Conservation (phyloP, 1,284 basidiomycete genomes). For the Pisolithus thermaeus region DNA sequence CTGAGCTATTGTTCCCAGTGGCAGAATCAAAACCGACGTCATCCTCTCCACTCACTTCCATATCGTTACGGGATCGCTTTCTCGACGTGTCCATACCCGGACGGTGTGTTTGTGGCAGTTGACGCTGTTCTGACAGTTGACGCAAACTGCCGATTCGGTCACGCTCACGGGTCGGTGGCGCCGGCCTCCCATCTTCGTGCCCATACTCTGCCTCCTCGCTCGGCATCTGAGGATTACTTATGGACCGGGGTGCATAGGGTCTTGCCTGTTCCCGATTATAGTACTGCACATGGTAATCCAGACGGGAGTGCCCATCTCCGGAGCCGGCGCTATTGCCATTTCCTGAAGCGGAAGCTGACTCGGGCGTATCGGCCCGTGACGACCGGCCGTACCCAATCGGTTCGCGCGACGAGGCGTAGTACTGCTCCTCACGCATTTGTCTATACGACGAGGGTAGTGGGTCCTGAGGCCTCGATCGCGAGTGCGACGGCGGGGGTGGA, state of each 20-base stretch:
- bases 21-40: conserved; percentile 36
- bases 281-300: conserved; percentile 37
- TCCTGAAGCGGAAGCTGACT: conserved; percentile 39
- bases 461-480: conserved; percentile 32
- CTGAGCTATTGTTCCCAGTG: conserved; percentile 24
- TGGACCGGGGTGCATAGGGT: conserved; percentile 41
- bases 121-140: conserved; percentile 26
- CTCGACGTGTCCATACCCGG: conserved; percentile 33
- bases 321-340: conserved; percentile 25
- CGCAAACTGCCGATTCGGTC: conserved; percentile 27
- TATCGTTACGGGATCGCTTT: conserved; percentile 54
- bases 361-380: conserved; percentile 52
- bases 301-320: conserved; percentile 40
- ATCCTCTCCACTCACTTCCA: conserved; percentile 50
- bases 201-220: conserved; percentile 44
- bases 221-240: conserved; percentile 27
- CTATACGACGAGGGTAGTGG: conserved; percentile 31
- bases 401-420: conserved; percentile 37
- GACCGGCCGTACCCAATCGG: conserved; percentile 28
- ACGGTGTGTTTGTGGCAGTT: conserved; percentile 9
- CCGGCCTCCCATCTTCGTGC: conserved; percentile 42
- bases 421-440: conserved; percentile 36
- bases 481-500: conserved; percentile 31
- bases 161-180: conserved; percentile 25
- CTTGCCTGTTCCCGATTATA: conserved; percentile 41